Evolutionary conservation across 75 land plant species (phyloP), one percentile per base, ranked within the genome.

Genomic region (Ceratopteris richardii): DNA sequence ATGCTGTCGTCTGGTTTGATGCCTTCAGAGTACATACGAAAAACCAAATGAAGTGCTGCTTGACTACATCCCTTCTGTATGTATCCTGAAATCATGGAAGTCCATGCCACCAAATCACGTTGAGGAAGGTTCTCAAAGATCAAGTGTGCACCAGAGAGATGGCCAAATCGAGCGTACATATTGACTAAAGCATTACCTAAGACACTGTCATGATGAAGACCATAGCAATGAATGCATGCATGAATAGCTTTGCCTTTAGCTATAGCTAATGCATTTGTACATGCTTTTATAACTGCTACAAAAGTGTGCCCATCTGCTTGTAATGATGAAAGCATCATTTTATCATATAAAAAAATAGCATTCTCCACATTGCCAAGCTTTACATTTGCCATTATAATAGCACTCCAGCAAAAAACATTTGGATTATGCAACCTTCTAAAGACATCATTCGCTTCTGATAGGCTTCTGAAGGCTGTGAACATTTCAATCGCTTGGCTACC

Each of bases 61-160:
- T 61, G 29, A 17, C 74, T 58, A 20, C 56, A 24, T 19, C 79
- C 81, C 21, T 70, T 56, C 40, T 70, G 73, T 17, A 66, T 79
- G 48, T 57, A 76, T 28, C 54, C 74, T 20, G 64, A 53, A 21
- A 79, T 62, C n/a, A 51, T 21, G 36, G 50, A 58, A 14, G 18
- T 24, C 62, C 69, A 7, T 51, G 20, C 26, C 46, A 52, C 14
- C 51, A 37, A 21, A 29, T 30, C 12, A 51, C 58, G 29, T 66
- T 50, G 36, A 39, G 20, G 11, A 63, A 70, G 63, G 13, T 39
- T 29, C 14, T 44, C 28, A 52, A 75, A 75, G 3, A 53, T 11
- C 25, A 37, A 44, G 0, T 54, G 29, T 22, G 75, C 63, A 4
- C 54, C 54, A n/a, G n/a, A n/a, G n/a, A n/a, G n/a, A n/a, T n/a